These are phyloP conservation scores for Diaporthe batatas DNA, from an alignment of 2,329 filamentous ascomycete genomes.

Conservation along the genomic window DNA sequence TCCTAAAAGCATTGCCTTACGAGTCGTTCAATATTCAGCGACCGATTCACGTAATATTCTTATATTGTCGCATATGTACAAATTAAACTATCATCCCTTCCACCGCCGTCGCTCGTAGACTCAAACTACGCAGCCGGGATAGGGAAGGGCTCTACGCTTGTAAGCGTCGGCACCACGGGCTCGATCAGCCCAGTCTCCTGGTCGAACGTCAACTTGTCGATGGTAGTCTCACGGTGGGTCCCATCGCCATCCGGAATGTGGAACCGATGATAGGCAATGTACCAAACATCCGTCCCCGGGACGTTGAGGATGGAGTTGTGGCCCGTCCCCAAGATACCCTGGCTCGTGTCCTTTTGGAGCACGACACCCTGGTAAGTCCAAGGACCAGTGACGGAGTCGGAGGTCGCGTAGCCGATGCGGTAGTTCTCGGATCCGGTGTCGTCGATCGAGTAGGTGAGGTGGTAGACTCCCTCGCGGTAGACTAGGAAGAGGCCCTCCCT, in stretches of 20 bases:
- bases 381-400: slow-evolving; percentile 53
- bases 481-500: slow-evolving; percentile 59
- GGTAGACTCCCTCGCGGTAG: slow-evolving; percentile 60
- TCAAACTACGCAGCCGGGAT: background rate
- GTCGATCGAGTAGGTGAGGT: slow-evolving; percentile 63
- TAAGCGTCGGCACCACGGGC: slow-evolving; percentile 54
- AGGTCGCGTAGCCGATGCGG: slow-evolving; percentile 61
- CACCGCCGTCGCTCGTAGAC: too few species aligned
- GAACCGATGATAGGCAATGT: slow-evolving; percentile 64
- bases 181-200: slow-evolving; percentile 54
- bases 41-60: too few species aligned
- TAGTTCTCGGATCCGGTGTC: slow-evolving; percentile 62
- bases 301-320: slow-evolving; percentile 61
- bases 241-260: slow-evolving; percentile 60
- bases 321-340: slow-evolving; percentile 61
- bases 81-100: too few species aligned
- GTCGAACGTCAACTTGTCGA: slow-evolving; percentile 58
- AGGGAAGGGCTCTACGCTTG: slow-evolving; percentile 46
- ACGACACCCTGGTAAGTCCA: slow-evolving; percentile 61
- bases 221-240: slow-evolving; percentile 57
- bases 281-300: slow-evolving; percentile 62
- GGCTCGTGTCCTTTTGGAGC: slow-evolving; percentile 55
- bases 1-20: too few species aligned
- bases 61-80: background rate
- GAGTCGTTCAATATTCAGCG: too few species aligned